A percentile compares a stretch with the other conserved stretches of the same genome.
These are phyloP conservation scores for Sanghuangporus sanghuang DNA, from an alignment of 1,284 basidiomycete species.

Conservation along the genomic window DNA sequence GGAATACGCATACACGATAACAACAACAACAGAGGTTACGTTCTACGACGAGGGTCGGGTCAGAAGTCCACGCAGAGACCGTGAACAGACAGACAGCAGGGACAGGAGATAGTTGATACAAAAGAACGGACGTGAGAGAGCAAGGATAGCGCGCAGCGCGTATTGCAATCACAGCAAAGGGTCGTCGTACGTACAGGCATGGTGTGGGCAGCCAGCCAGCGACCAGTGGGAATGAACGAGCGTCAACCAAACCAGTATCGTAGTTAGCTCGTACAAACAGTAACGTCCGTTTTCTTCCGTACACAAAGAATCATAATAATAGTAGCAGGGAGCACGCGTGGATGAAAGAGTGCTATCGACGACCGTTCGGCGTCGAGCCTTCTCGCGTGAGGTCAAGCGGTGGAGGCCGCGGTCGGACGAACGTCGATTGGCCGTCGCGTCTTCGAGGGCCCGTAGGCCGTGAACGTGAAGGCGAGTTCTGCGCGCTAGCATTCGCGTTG, in stretches of 20 bases:
- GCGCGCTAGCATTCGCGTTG: background rate
- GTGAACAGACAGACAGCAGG: background rate
- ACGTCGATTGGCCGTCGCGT: conserved; percentile 32
- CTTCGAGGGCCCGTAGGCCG: conserved; percentile 31
- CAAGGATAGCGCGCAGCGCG: conserved; percentile 3
- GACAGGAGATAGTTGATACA: conserved; percentile 8
- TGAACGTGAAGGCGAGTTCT: conserved; percentile 5
- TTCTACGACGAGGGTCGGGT: background rate
- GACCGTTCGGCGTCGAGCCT: conserved; percentile 12
- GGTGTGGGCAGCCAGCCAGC: background rate
- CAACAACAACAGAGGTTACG: background rate
- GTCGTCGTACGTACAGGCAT: background rate
- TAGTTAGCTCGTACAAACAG: background rate
- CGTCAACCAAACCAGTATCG: background rate
- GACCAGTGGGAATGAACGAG: background rate
- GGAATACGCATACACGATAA: background rate
- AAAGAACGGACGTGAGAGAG: conserved; percentile 1
- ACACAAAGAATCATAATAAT: background rate
- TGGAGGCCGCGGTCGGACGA: conserved; percentile 29
- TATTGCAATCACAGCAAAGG: conserved; percentile 14
- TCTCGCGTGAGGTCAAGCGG: conserved; percentile 28
- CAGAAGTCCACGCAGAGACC: background rate
- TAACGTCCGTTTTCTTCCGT: background rate
- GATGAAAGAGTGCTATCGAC: conserved; percentile 5
- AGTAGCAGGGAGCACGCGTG: no score